Base-by-base conservation (phyloP, 768 basidiomycete species). In the Auricularia auricula-judae region DNA sequence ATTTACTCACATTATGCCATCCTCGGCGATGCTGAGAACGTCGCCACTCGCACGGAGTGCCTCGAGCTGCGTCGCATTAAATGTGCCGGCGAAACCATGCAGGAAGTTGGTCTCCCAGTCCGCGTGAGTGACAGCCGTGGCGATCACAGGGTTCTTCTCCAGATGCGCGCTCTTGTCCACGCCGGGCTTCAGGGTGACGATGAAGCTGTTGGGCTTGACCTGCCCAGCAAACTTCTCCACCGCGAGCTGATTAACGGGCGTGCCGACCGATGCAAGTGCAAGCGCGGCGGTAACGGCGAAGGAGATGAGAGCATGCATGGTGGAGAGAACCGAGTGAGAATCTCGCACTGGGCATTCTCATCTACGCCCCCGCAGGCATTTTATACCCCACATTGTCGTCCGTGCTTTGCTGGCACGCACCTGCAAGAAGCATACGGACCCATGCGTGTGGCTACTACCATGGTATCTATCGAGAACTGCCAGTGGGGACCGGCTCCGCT, bases 21-120 rank as follows among this genome's bases (percentile, higher is more conserved):
- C 74, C 62, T 76, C 73, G 18, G 68, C 59, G 53, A 76, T 69
- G 29, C 63, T 67, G 39, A 70, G 70, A 12, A 76, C 72, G 39
- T 72, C 72, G 4, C 64, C 67, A 36, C 66, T 71, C 0, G 72
- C 69, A 23, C 71, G 70, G 33, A 76, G 68, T 2, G 66, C 35
- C 21, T 72, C 69, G 53, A 76, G 67, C 8, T 59, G 23, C 7
- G 29, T 59, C 29, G 21, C 7, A 29, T 29, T 62, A 3, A 62
- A 43, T 1, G n/a, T 36, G 2, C 61, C 61, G 5, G 39, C 61
- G 44, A 62, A 62, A 11, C 39, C 61, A 35, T 62, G n/a, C 35
- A 62, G 23, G 59, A 61, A 16, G 7, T 61, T 3, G 61, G 39
- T 18, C 16, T 36, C 39, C 39, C 44, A 62, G 35, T 62, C 61